phyloP scores from a whole-genome alignment of 2,329 filamentous ascomycete species.

The Scedosporium boydii region DNA sequence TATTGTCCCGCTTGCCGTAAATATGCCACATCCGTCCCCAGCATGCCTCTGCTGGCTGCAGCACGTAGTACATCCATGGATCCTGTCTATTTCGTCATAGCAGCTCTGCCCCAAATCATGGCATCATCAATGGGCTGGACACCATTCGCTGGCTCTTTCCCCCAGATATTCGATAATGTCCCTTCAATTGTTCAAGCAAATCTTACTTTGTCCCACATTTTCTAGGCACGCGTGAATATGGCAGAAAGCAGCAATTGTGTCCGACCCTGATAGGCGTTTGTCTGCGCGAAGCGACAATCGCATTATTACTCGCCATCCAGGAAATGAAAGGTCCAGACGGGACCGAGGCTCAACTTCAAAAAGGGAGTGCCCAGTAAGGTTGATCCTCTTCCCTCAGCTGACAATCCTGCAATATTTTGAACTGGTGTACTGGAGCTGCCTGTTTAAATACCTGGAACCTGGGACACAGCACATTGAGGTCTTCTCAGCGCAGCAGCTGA shows the following conservation, averaged over 20 bases:
- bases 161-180: not conserved
- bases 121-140: not conserved
- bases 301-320: not conserved
- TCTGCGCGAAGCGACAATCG: not conserved
- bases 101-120: not conserved
- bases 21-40: no score
- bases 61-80: no score
- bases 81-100: no score
- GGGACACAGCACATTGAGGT: no score
- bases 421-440: no score
- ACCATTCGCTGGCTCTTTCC: not conserved
- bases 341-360: not conserved
- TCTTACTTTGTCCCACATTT: slow-evolving; percentile 1
- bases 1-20: no score
- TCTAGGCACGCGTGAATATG: not conserved
- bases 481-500: no score
- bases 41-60: no score
- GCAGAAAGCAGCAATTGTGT: not conserved
- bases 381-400: no score
- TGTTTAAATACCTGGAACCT: no score
- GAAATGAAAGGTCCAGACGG: not conserved
- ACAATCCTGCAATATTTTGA: no score
- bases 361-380: no score
- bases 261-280: not conserved
- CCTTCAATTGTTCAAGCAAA: not conserved